Evolutionary conservation across 129 eudicot species (phyloP).

Genomic region (Tagetes patula): DNA sequence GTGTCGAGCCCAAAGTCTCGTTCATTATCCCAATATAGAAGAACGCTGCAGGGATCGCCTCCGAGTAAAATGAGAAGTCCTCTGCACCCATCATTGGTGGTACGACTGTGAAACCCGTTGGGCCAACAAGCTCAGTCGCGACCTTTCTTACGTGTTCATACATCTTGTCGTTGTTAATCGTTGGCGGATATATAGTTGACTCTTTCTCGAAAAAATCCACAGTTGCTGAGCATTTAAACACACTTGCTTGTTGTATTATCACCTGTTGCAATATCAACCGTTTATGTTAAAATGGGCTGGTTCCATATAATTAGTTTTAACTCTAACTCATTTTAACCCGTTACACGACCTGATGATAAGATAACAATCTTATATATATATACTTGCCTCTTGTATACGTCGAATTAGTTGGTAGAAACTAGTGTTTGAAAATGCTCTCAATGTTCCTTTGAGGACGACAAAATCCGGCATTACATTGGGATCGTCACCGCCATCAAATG

Average conservation of each 20-base stretch:
- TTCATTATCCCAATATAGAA: slow-evolving; percentile 83
- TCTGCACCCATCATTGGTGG: slow-evolving; percentile 87
- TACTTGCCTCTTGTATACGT: slow-evolving; percentile 71
- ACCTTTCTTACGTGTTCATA: slow-evolving; percentile 73
- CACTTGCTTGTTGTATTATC: slow-evolving; percentile 64
- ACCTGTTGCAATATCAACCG: slow-evolving; percentile 44
- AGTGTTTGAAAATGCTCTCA: slow-evolving; percentile 77
- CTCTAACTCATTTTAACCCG: neutral
- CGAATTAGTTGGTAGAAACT: slow-evolving; percentile 63
- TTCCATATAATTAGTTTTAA: neutral
- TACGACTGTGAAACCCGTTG: slow-evolving; percentile 52
- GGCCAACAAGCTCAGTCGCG: slow-evolving; percentile 61
- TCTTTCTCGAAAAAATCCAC: slow-evolving; percentile 73
- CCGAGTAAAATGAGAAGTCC: slow-evolving; percentile 86
- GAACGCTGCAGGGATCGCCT: slow-evolving; percentile 79
- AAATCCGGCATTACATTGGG: slow-evolving; percentile 42
- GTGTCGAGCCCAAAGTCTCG: slow-evolving; percentile 63
- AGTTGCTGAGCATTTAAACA: slow-evolving; percentile 70
- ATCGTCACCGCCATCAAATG: slow-evolving; percentile 48
- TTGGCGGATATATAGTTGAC: slow-evolving; percentile 75
- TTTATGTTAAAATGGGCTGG: too few species aligned
- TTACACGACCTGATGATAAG: neutral
- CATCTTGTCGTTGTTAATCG: slow-evolving; percentile 67
- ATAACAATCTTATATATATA: neutral
- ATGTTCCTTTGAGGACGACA: slow-evolving; percentile 66